These are phyloP conservation scores for Penicillium sp. DNA, from an alignment of 2,329 filamentous ascomycete genomes.

Conservation along the genomic window DNA sequence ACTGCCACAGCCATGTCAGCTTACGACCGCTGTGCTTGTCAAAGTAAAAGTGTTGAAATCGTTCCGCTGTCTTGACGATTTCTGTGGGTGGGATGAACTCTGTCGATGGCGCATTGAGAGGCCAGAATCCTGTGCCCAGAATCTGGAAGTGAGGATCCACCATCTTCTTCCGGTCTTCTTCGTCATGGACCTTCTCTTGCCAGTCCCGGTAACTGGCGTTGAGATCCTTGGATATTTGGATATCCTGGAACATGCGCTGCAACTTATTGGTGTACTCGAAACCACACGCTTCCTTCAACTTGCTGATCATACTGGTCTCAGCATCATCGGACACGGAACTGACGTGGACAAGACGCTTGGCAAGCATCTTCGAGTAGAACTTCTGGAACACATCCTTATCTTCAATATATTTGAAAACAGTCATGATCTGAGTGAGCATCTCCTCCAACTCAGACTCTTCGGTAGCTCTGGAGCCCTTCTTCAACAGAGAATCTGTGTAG, in stretches of 20 bases:
- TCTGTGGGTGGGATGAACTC: slow-evolving; percentile 83
- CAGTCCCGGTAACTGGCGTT: slow-evolving; percentile 83
- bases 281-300: slow-evolving; percentile 95
- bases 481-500: slow-evolving; percentile 87
- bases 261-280: slow-evolving; percentile 99
- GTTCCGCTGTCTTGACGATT: slow-evolving; percentile 81
- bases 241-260: slow-evolving; percentile 99
- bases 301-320: slow-evolving; percentile 99
- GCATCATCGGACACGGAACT: slow-evolving; percentile 96
- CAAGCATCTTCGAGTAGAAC: slow-evolving; percentile 96
- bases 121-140: slow-evolving; percentile 96
- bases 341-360: slow-evolving; percentile 88
- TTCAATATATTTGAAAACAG: slow-evolving; percentile 99
- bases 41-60: slow-evolving; percentile 87
- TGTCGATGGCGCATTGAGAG: slow-evolving; percentile 78
- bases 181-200: slow-evolving; percentile 63
- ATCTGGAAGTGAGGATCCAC: slow-evolving; percentile 89
- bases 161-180: slow-evolving; percentile 61
- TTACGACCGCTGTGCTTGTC: slow-evolving; percentile 96
- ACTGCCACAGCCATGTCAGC: slow-evolving; percentile 95
- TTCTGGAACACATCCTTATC: slow-evolving; percentile 99
- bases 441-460: slow-evolving; percentile 93
- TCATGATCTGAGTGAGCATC: slow-evolving; percentile 90
- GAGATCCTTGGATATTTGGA: slow-evolving; percentile 97
- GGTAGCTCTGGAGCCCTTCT: slow-evolving; percentile 83